phyloP scores from a whole-genome alignment of 169 alveolate species.

The Plasmodium malariae region DNA sequence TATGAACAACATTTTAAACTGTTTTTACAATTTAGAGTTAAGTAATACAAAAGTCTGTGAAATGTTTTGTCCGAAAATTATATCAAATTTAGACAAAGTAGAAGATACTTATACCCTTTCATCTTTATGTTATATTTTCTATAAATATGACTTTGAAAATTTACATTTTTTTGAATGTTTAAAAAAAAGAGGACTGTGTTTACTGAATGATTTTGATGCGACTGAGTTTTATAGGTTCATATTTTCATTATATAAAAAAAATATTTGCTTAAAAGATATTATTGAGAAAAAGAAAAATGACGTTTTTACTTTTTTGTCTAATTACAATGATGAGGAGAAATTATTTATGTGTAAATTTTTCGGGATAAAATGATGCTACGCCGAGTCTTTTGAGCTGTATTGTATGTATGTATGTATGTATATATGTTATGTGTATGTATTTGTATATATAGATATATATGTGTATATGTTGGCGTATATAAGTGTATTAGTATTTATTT shows the following conservation, averaged over 20 bases:
- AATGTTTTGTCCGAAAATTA: constrained; percentile 42
- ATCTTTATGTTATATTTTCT: constrained; percentile 60
- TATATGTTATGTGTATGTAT: too few relatives aligned
- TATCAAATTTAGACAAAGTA: constrained; percentile 37
- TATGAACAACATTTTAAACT: constrained; percentile 39
- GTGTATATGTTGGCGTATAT: too few relatives aligned
- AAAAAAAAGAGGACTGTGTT: constrained; percentile 24
- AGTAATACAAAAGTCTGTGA: constrained; percentile 49
- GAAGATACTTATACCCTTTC: constrained; percentile 33
- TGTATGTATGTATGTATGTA: background rate
- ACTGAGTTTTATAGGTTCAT: constrained; percentile 30
- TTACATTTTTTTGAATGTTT: constrained; percentile 50
- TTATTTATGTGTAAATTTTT: constrained; percentile 36
- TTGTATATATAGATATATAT: too few relatives aligned
- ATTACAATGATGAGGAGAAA: constrained; percentile 55
- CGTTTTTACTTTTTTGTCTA: constrained; percentile 16
- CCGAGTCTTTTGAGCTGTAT: background rate
- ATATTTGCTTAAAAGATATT: constrained; percentile 62
- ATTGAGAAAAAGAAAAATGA: constrained; percentile 44
- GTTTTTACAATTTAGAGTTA: constrained; percentile 60
- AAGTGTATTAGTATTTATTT: too few relatives aligned
- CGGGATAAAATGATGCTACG: constrained; percentile 20
- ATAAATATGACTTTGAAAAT: constrained; percentile 46
- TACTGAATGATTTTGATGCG: constrained; percentile 38
- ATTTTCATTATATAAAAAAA: constrained; percentile 46